These are phyloP conservation scores for Botrytis porri DNA, from an alignment of 2,329 filamentous ascomycete species.

Conservation along the genomic window DNA sequence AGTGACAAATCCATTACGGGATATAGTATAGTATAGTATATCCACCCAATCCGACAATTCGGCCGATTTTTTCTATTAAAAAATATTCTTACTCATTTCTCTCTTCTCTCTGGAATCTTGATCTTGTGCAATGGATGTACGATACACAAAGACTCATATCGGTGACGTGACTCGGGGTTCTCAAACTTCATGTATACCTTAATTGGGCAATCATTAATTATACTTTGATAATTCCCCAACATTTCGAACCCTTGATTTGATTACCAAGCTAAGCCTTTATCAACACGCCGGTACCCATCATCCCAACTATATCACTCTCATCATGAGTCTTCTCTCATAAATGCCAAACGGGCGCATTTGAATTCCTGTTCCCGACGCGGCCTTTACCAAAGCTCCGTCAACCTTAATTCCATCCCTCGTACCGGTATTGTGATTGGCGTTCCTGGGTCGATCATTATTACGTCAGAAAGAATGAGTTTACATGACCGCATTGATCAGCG, in stretches of 20 bases:
- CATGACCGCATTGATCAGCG: background rate
- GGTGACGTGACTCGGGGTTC: background rate
- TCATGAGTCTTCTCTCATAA: background rate
- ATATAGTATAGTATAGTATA: background rate
- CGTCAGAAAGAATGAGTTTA: background rate
- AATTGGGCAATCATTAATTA: background rate
- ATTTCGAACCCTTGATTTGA: background rate
- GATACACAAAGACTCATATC: background rate
- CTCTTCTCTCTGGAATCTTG: background rate
- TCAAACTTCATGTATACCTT: background rate
- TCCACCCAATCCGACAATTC: background rate
- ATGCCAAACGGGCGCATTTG: background rate
- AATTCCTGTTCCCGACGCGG: background rate
- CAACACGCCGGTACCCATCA: background rate
- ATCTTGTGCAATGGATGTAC: background rate
- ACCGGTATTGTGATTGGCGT: background rate
- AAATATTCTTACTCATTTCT: background rate
- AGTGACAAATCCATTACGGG: background rate
- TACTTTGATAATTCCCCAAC: background rate
- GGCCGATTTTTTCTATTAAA: conserved; percentile 4
- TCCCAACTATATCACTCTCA: background rate
- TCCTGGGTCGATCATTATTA: background rate
- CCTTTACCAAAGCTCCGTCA: conserved; percentile 11
- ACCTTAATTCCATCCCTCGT: background rate
- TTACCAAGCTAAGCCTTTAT: background rate